Base-by-base conservation (phyloP, 768 basidiomycete genomes). In the Melanogaster broomeanus region DNA sequence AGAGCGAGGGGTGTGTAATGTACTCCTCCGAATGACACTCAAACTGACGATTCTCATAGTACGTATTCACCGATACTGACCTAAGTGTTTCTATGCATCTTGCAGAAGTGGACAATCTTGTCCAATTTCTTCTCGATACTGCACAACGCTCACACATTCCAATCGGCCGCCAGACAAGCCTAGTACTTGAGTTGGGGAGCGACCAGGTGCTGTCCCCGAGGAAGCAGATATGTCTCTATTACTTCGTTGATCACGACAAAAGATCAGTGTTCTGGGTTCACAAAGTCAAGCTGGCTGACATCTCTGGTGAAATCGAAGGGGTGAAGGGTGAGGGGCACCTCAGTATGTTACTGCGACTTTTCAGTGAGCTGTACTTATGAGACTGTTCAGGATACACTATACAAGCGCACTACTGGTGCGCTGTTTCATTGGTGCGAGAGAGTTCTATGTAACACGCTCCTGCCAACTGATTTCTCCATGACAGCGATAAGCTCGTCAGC, bases 251-350 rank as follows among this genome's bases (percentile, higher is more conserved):
- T 52, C 79, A 81, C 46, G 34, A 57, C 0, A 61, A 61, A 0
- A 72, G 74, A n/a, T 58, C 64, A 11, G 61, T 81, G 12, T 82
- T 82, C 52, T 84, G 51, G 37, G 49, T 80, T 16, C 72, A 80
- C 37, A 48, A 66, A 0, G 73, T 70, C 28, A 52, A 68, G 2
- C 65, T 74, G 3, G 47, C 48, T 1, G 30, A 61, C 19, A 57
- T 78, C 39, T 48, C 72, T 62, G 64, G 3, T 34, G n/a, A 67
- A 74, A 27, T 62, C 73, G 63, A 68, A 35, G 11, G n/a, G n/a
- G n/a, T n/a, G n/a, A n/a, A n/a, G n/a, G n/a, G n/a, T 64, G 35
- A 21, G n/a, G 28, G 48, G 11, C 48, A 49, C 21, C 37, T 49
- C 16, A 49, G 48, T 49, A 13, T 19, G 48, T 30, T 28, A 12